Evolutionary conservation across 225 moss, liverwort and hornwort species (phyloP).

Genomic region (Takakia lepidozioides): DNA sequence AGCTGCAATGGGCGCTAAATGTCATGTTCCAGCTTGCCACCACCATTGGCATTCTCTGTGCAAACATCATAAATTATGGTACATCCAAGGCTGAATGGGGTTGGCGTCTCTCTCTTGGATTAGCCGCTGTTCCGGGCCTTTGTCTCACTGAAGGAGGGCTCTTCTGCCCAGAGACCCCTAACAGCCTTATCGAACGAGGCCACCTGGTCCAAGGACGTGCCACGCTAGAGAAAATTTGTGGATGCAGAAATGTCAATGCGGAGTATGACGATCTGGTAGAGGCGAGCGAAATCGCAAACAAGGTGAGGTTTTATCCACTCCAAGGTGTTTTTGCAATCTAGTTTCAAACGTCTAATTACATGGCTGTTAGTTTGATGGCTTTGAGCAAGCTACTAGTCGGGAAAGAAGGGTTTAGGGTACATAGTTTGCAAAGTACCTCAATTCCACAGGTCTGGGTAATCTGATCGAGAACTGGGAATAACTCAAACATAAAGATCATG

Average conservation of each 20-base stretch:
- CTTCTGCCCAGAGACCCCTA: neutral
- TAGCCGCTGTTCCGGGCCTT: constrained; percentile 1
- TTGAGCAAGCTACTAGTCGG: no score
- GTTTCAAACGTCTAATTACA: no score
- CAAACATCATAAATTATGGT: constrained; percentile 14
- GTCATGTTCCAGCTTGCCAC: constrained; percentile 12
- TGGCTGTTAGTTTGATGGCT: no score
- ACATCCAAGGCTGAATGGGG: neutral
- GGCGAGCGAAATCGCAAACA: neutral
- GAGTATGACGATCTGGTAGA: constrained; percentile 9
- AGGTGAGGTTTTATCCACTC: no score
- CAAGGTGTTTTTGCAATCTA: no score
- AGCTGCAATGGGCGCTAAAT: constrained; percentile 1
- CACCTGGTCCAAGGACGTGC: neutral
- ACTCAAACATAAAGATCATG: no score
- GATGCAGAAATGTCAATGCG: neutral
- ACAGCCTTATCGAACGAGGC: constrained; percentile 5
- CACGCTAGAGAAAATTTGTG: neutral
- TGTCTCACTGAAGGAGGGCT: neutral
- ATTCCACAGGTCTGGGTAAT: no score
- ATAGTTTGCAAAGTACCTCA: no score
- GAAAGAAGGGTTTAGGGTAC: no score
- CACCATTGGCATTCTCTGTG: constrained; percentile 6
- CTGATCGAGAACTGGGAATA: no score
- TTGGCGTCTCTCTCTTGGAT: constrained; percentile 14